Evolutionary conservation across 2,329 filamentous ascomycete species (phyloP).

Genomic region (Talaromyces sp.): DNA sequence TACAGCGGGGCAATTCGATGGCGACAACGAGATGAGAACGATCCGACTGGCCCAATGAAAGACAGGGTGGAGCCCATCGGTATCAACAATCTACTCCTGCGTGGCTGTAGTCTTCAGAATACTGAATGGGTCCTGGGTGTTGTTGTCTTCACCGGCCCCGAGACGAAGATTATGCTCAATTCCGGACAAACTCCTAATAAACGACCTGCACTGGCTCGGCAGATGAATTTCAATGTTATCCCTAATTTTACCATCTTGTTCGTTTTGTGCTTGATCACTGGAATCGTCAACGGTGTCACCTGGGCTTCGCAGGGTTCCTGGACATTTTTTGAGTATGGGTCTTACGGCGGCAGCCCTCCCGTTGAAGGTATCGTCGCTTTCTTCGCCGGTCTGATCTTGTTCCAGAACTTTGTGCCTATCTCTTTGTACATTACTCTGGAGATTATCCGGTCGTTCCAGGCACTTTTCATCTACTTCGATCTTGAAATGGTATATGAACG

Average conservation of each 20-base stretch:
- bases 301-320: slow-evolving; percentile 74
- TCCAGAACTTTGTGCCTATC: slow-evolving; percentile 98
- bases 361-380: slow-evolving; percentile 94
- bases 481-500: slow-evolving; percentile 94
- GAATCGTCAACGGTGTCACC: slow-evolving; percentile 74
- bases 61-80: slow-evolving; percentile 88
- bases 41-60: slow-evolving; percentile 57
- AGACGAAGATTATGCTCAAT: slow-evolving; percentile 99
- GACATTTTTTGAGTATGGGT: slow-evolving; percentile 77
- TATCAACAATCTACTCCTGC: slow-evolving; percentile 91
- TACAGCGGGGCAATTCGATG: slow-evolving; percentile 89
- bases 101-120: slow-evolving; percentile 89
- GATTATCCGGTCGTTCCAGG: slow-evolving; percentile 88
- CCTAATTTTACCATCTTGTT: slow-evolving; percentile 93
- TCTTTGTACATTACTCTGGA: slow-evolving; percentile 96
- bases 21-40: slow-evolving; percentile 65
- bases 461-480: slow-evolving; percentile 96
- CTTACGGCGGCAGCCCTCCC: slow-evolving; percentile 67
- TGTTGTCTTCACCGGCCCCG: slow-evolving; percentile 88
- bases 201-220: slow-evolving; percentile 80
- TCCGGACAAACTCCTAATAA: slow-evolving; percentile 93
- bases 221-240: slow-evolving; percentile 94
- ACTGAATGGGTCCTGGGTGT: slow-evolving; percentile 94
- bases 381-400: slow-evolving; percentile 89
- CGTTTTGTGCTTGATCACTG: slow-evolving; percentile 80